Evolutionary conservation across 1,284 basidiomycete species (phyloP).

Genomic region (Tranzscheliella williamsii): DNA sequence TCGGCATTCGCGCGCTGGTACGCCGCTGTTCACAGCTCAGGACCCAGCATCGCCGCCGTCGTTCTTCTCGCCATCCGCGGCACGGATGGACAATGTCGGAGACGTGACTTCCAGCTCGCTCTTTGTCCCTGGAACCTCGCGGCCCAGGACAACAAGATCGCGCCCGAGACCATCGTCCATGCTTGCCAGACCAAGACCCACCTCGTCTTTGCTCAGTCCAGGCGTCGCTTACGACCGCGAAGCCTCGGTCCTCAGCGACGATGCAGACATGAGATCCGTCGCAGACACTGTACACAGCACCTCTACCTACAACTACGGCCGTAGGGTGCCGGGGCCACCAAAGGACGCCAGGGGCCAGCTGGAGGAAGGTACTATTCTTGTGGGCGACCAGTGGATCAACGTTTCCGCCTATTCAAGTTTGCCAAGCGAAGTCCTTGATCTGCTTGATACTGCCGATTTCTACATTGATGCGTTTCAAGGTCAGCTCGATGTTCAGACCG

Average conservation of each 20-base stretch:
- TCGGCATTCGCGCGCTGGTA: constrained; percentile 27
- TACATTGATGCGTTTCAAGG: constrained; percentile 45
- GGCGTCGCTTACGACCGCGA: constrained; percentile 17
- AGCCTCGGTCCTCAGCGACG: constrained; percentile 16
- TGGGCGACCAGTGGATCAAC: constrained; percentile 37
- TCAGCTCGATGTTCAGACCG: constrained; percentile 41
- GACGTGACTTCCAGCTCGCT: constrained; percentile 23
- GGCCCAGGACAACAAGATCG: constrained; percentile 7
- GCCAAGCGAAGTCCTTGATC: constrained; percentile 36
- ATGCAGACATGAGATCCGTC: constrained; percentile 25
- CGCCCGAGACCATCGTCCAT: constrained; percentile 28
- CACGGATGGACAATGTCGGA: constrained; percentile 5
- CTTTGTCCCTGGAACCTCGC: constrained; percentile 3
- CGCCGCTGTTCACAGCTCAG: constrained; percentile 20
- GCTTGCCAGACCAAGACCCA: constrained; percentile 17
- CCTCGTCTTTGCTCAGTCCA: constrained; percentile 16
- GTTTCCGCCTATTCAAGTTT: constrained; percentile 39
- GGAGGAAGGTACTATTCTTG: constrained; percentile 37
- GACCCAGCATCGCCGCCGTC: constrained; percentile 15
- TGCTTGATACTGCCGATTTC: constrained; percentile 24
- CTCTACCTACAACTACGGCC: background rate
- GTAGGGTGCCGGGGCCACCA: background rate
- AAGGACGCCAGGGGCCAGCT: constrained; percentile 20
- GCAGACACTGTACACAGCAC: constrained; percentile 16
- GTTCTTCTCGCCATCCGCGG: constrained; percentile 7